These are phyloP conservation scores for Monosporozyma unispora DNA, from an alignment of 805 yeast species.

Conservation along the genomic window DNA sequence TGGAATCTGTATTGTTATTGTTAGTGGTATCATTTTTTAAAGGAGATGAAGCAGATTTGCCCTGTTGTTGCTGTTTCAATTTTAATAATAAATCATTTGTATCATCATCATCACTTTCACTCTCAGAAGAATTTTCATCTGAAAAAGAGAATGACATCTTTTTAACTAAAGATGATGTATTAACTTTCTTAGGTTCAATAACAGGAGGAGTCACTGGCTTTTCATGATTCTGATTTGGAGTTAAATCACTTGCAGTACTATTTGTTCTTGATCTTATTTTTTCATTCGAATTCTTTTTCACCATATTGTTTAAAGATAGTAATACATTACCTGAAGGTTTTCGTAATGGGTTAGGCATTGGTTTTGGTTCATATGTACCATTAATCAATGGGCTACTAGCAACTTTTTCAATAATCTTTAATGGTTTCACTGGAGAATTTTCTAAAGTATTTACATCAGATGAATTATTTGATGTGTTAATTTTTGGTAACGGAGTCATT, in stretches of 20 bases:
- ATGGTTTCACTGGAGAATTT: slow-evolving; percentile 48
- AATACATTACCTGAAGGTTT: slow-evolving; percentile 18
- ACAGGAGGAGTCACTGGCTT: neutral
- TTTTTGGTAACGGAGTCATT: neutral
- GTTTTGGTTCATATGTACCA: neutral
- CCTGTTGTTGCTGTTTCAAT: neutral
- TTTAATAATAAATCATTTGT: neutral
- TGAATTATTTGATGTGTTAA: neutral
- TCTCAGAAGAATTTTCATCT: neutral
- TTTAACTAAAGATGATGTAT: neutral
- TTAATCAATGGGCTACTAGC: slow-evolving; percentile 5
- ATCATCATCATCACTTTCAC: slow-evolving; percentile 2
- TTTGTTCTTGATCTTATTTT: neutral
- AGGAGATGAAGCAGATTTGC: neutral
- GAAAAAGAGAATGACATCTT: neutral
- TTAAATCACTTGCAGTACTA: neutral
- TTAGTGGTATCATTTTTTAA: neutral
- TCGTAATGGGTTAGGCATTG: slow-evolving; percentile 9
- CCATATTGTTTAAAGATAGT: neutral
- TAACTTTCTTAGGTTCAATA: neutral
- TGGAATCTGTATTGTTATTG: neutral
- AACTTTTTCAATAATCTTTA: slow-evolving; percentile 52
- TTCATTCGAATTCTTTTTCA: neutral
- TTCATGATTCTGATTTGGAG: neutral
- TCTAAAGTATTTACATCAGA: neutral